These are phyloP conservation scores for Magnolia officinalis DNA, from an alignment of 164 flowering plant genomes.

Conservation along the genomic window DNA sequence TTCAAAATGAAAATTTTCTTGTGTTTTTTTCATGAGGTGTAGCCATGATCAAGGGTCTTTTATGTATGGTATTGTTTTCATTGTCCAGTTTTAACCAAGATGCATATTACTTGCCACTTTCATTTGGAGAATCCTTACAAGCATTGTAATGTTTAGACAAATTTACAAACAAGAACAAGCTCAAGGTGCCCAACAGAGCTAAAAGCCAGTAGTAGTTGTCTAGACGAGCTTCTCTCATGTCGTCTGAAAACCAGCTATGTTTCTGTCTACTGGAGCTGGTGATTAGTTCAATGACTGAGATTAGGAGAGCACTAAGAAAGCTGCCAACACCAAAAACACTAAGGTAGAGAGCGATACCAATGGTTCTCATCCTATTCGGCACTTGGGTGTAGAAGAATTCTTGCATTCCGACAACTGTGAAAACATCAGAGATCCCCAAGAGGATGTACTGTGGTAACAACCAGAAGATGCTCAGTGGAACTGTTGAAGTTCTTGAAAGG, in stretches of 20 bases:
- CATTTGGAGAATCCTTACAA: neutral
- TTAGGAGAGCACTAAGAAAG: slow-evolving; percentile 20
- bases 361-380: slow-evolving; percentile 20
- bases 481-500: neutral
- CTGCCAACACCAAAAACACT: slow-evolving; percentile 25
- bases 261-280: neutral
- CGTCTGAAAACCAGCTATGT: slow-evolving; percentile 18
- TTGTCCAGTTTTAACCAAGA: neutral
- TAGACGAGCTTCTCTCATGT: slow-evolving; percentile 11
- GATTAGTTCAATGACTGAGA: slow-evolving; percentile 3
- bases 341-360: slow-evolving; percentile 21
- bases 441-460: slow-evolving; percentile 22
- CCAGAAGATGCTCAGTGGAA: slow-evolving; percentile 8
- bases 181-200: slow-evolving; percentile 8
- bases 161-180: slow-evolving; percentile 1
- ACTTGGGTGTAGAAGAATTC: slow-evolving; percentile 30
- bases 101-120: neutral
- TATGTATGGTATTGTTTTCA: neutral
- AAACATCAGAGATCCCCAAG: slow-evolving; percentile 20
- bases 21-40: too few species aligned
- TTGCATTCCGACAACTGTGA: slow-evolving; percentile 22
- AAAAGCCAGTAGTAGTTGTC: slow-evolving; percentile 19
- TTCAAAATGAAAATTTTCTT: too few species aligned
- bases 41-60: too few species aligned
- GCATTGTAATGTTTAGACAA: slow-evolving; percentile 11